phyloP scores from a whole-genome alignment of 2,329 filamentous ascomycete species.

The Fusarium brachygibbosum region DNA sequence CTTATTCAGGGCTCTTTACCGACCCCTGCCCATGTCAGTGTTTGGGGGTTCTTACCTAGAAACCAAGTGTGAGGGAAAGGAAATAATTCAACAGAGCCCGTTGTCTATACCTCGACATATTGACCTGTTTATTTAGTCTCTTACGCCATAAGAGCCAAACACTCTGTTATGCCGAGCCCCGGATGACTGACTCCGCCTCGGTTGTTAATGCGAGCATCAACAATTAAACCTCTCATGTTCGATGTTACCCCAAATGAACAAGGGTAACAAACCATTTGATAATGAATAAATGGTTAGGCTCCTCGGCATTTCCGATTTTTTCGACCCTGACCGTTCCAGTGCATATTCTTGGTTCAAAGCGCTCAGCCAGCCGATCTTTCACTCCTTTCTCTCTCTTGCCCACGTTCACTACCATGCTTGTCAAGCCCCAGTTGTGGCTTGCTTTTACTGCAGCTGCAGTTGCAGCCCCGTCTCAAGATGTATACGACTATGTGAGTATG shows the following conservation, averaged over 20 bases:
- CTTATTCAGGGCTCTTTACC: background rate
- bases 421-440: slow-evolving; percentile 34
- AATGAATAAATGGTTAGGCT: slow-evolving; percentile 7
- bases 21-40: background rate
- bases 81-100: background rate
- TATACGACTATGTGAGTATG: slow-evolving; percentile 43
- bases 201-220: background rate
- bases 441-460: slow-evolving; percentile 30
- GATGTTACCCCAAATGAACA: background rate
- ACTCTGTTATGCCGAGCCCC: background rate
- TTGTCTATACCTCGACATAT: background rate
- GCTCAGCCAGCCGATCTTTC: background rate
- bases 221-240: slow-evolving; percentile 5
- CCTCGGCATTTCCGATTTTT: background rate
- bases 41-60: too few relatives aligned
- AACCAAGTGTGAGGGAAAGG: background rate
- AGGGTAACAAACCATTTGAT: background rate
- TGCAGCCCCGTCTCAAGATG: slow-evolving; percentile 30
- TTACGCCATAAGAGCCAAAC: background rate
- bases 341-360: background rate
- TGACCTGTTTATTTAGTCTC: background rate
- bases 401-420: slow-evolving; percentile 27
- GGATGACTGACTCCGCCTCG: background rate
- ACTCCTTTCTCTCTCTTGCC: slow-evolving; percentile 5
- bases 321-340: background rate